phyloP scores from a whole-genome alignment of 192 early-diverging fungal species.

The Thoreauomyces humboldtii region DNA sequence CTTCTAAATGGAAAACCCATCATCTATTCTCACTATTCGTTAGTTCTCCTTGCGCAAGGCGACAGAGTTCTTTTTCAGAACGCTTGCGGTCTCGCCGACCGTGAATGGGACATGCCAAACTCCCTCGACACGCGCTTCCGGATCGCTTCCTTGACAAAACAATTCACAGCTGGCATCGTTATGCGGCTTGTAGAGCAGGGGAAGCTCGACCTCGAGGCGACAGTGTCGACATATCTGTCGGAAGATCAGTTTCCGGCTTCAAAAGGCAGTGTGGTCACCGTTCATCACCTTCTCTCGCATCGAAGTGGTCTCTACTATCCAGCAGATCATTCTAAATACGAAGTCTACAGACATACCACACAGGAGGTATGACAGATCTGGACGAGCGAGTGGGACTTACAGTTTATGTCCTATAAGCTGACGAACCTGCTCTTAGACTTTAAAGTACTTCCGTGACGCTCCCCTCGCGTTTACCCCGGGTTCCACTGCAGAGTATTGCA shows the following conservation, averaged over 20 bases:
- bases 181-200: slow-evolving; percentile 4
- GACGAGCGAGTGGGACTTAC: too few relatives aligned
- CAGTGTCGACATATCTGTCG: background rate
- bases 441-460: too few relatives aligned
- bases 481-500: background rate
- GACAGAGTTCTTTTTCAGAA: background rate
- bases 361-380: too few relatives aligned
- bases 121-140: background rate
- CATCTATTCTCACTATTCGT: too few relatives aligned
- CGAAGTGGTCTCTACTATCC: background rate
- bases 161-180: background rate
- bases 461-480: slow-evolving; percentile 3
- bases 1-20: too few relatives aligned
- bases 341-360: too few relatives aligned
- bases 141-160: slow-evolving; percentile 4
- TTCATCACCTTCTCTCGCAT: background rate
- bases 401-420: too few relatives aligned
- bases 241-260: background rate
- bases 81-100: background rate
- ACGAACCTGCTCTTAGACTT: too few relatives aligned
- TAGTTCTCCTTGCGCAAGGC: background rate
- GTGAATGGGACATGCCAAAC: background rate
- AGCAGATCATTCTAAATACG: too few relatives aligned
- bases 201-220: background rate
- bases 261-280: background rate